Conservation (phyloP, 768 basidiomycete genomes). For the Termitomyces sp. region DNA sequence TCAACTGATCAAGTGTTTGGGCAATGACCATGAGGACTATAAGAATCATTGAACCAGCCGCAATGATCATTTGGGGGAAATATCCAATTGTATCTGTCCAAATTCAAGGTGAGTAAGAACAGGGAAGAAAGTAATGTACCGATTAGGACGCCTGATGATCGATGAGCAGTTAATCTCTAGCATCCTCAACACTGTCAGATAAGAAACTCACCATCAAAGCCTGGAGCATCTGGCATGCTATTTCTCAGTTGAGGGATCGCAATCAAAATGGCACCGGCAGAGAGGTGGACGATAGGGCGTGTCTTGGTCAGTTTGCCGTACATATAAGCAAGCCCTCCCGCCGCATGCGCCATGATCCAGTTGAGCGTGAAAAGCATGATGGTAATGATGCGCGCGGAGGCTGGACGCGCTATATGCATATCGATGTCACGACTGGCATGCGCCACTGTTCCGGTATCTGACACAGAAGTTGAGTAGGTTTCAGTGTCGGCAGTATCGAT, state of each 20-base stretch:
- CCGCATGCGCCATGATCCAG: conserved; percentile 55
- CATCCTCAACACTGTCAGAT: background rate
- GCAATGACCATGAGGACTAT: conserved; percentile 39
- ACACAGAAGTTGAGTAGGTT: background rate
- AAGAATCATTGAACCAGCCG: conserved; percentile 34
- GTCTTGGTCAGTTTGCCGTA: conserved; percentile 24
- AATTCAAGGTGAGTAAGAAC: background rate
- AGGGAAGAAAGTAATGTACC: background rate
- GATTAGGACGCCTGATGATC: background rate
- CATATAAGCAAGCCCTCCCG: conserved; percentile 41
- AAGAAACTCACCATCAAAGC: background rate
- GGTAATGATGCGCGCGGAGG: conserved; percentile 24
- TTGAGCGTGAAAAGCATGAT: conserved; percentile 42
- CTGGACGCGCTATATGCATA: background rate
- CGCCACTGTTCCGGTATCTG: background rate
- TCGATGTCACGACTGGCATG: background rate
- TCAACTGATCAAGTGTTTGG: conserved; percentile 7
- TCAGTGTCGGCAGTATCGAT: background rate
- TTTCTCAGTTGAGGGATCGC: background rate
- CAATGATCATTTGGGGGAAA: conserved; percentile 55
- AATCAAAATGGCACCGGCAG: background rate
- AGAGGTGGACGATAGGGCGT: background rate
- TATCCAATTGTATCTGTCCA: conserved; percentile 45
- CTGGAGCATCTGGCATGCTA: background rate
- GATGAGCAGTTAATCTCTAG: background rate